Evolutionary conservation across 2,329 filamentous ascomycete genomes (phyloP), one percentile per base, ranked within the genome.

Genomic region (Tolypocladium amazonense): DNA sequence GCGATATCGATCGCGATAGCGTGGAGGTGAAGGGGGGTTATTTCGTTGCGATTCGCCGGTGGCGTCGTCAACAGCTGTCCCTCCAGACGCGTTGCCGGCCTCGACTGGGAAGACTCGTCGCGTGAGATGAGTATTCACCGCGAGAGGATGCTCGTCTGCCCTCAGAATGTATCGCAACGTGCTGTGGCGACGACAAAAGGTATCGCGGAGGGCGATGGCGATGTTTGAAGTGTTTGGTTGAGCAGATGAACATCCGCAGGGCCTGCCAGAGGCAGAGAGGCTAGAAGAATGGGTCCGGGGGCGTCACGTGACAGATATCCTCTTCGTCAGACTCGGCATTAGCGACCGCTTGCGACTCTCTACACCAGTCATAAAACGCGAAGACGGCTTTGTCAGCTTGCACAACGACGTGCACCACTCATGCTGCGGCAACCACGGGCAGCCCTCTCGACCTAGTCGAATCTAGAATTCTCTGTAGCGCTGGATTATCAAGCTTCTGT

Each of bases 51-150:
- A 52, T 56, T 58, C 58, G 62, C 58, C 57, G 30, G 47, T 57
- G 58, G 43, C 62, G 60, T 58, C 57, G 60, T 61, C 59, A 23
- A 59, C 58, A 55, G 30, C n/a, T 47, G 39, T 43, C 56, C n/a
- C 35, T 41, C 15, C 53, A 56, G 33, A 50, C 58, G 58, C 54
- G 58, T 59, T 47, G 54, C 41, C 52, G 38, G 35, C 37, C 47
- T 54, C 47, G 35, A 38, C 47, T 30, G 14, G 25, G 38, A n/a
- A 33, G 25, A 35, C 20, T 47, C 41, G n/a, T 50, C 27, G 33
- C 41, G 43, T 35, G 8, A 35, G 50, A 50, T 15, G 14, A 35
- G 20, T 15, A 20, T 12, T 33, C 30, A 20, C 50, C 27, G 20
- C 27, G 27, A 27, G 18, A 4, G 35, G 18, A n/a, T 53, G 47